Evolutionary conservation across 2,329 filamentous ascomycete species (phyloP).

Genomic region (Fusarium austroafricanum): DNA sequence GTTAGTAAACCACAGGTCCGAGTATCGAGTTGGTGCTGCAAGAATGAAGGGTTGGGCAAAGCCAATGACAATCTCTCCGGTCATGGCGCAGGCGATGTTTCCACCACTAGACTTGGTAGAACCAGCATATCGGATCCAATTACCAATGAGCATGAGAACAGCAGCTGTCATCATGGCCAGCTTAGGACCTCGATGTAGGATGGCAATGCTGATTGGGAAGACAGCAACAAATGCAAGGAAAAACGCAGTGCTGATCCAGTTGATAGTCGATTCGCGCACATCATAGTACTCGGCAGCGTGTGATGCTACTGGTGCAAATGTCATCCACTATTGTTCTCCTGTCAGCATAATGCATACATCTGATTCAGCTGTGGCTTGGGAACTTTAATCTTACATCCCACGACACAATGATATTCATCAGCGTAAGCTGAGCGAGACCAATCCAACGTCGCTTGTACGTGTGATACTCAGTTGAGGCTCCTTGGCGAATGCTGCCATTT

Average conservation of each 20-base stretch:
- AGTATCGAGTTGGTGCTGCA: conserved; percentile 88
- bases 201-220: conserved; percentile 79
- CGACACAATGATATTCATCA: conserved; percentile 92
- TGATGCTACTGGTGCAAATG: conserved; percentile 85
- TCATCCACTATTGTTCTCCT: conserved; percentile 75
- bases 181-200: conserved; percentile 84
- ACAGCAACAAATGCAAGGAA: conserved; percentile 83
- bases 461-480: conserved; percentile 51
- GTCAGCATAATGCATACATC: conserved; percentile 20
- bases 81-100: conserved; percentile 81
- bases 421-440: conserved; percentile 82
- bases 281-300: conserved; percentile 80
- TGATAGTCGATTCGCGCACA: conserved; percentile 80
- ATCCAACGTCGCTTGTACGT: conserved; percentile 90
- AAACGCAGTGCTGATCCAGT: conserved; percentile 92
- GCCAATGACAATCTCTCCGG: conserved; percentile 90
- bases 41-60: conserved; percentile 93
- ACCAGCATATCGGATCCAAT: conserved; percentile 91
- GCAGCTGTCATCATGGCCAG: conserved; percentile 79
- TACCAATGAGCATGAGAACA: conserved; percentile 80
- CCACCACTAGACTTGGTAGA: conserved; percentile 66
- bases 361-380: conserved; percentile 3
- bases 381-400: conserved; percentile 81
- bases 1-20: conserved; percentile 93
- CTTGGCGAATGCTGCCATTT: conserved; percentile 45